Evolutionary conservation across 352 stramenopile species (phyloP).

Genomic region (Pythium aphanidermatum): DNA sequence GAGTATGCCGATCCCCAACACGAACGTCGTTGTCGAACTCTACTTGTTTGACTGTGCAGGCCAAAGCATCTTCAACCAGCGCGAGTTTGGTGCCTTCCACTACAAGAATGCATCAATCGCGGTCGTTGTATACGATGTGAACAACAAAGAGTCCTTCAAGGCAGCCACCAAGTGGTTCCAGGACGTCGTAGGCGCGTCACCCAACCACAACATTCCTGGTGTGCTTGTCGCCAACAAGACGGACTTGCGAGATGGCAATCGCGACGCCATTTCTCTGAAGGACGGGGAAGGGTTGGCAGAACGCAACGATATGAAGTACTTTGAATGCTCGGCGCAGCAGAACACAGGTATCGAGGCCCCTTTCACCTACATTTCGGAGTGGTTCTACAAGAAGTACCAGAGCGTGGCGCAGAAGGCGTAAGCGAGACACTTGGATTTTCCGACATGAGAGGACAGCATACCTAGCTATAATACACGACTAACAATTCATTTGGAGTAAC

Average conservation of each 20-base stretch:
- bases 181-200: conserved; percentile 60
- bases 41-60: conserved; percentile 92
- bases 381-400: conserved; percentile 85
- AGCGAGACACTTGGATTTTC: too few species aligned
- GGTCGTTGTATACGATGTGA: conserved; percentile 78
- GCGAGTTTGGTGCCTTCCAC: conserved; percentile 82
- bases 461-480: not conserved
- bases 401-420: conserved; percentile 46
- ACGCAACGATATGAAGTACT: conserved; percentile 76
- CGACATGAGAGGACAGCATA: too few species aligned
- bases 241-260: conserved; percentile 71
- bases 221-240: conserved; percentile 77
- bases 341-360: conserved; percentile 67
- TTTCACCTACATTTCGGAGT: conserved; percentile 75
- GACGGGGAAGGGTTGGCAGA: conserved; percentile 68
- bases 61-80: conserved; percentile 93
- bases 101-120: conserved; percentile 76
- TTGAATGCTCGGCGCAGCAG: conserved; percentile 75
- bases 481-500: too few species aligned
- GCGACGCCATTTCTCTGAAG: conserved; percentile 60
- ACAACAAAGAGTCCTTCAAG: conserved; percentile 86
- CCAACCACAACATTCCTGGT: conserved; percentile 71
- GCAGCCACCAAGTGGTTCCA: conserved; percentile 80
- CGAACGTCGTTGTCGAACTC: conserved; percentile 90
- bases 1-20: conserved; percentile 83